Conservation (phyloP, 768 basidiomycete genomes). For the Strobilomyces echinocephalus region DNA sequence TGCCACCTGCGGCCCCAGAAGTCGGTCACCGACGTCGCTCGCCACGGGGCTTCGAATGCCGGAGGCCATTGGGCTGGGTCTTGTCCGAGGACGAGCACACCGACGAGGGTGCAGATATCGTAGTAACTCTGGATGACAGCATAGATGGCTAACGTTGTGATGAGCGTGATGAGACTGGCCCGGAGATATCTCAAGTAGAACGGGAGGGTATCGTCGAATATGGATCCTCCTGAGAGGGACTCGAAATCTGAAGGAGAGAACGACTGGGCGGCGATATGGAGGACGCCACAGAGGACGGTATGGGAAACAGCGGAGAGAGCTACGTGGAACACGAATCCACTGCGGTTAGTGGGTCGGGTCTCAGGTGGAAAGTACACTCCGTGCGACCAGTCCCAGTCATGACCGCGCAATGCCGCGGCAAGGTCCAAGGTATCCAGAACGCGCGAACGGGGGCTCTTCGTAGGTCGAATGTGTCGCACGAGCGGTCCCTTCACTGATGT, state of each 20-base stretch:
- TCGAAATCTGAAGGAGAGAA: no score
- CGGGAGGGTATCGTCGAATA: not conserved
- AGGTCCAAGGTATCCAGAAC: not conserved
- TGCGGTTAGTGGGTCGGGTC: not conserved
- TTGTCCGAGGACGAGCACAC: not conserved
- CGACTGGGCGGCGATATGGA: no score
- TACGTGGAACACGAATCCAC: not conserved
- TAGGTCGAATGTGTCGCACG: not conserved
- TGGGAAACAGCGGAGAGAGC: no score
- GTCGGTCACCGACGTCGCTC: not conserved
- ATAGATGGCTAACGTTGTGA: not conserved
- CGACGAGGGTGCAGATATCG: not conserved
- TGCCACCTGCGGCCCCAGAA: not conserved
- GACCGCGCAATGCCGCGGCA: not conserved
- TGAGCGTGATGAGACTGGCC: not conserved
- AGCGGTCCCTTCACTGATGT: not conserved
- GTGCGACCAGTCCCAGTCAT: not conserved
- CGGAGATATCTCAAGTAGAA: not conserved
- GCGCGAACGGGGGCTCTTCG: not conserved
- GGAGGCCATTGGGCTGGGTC: not conserved
- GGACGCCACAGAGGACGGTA: no score
- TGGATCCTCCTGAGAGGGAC: no score
- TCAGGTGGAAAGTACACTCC: not conserved
- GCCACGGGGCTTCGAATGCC: not conserved
- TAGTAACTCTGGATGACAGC: not conserved